Base-by-base conservation (phyloP, 73 alveolate genomes). In the Breviolum minutum region DNA sequence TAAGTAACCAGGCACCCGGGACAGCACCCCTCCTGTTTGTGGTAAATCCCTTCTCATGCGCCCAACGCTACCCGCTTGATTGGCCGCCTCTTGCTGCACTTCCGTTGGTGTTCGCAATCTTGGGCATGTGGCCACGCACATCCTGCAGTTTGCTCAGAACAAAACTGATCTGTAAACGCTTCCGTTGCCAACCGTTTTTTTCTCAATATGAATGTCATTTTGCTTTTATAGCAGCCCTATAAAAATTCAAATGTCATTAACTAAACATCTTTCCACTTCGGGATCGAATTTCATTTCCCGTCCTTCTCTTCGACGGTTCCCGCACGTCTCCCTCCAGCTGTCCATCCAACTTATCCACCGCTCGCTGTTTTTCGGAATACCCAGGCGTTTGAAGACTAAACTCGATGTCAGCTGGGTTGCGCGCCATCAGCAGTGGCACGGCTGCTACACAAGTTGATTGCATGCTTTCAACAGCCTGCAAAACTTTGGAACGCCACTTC, bases 391-490 rank as follows among this genome's bases (percentile, higher is more conserved):
- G 82, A 79, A 86, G 20, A 11, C 63, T 63, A 29, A 86, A 86
- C 60, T 63, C 82, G 20, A 86, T 14, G 64, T 29, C 95, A 8
- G 9, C 82, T 27, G 82, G 82, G 19, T 12, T 14, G 13, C 26
- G 70, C 19, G 95, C 63, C 82, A 86, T 9, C 17, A 86, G 24
- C 20, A 86, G 64, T 7, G 95, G 95, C 24, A 27, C 66, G 5
- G 82, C 81, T 27, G 95, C 95, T 1, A 86, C 95, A 61, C 95
- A 86, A 22, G 95, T 86, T 29, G 68, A 63, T 40, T 86, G 95
- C 95, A 86, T 86, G 40, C 82, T 63, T 29, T 86, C 95, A 30
- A 86, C 95, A n/a, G 95, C 95, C 2, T n/a, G 95, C 22, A 86
- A 27, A 27, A 86, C 95, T 63, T 27, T 61, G 22, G 63, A 63